Base-by-base conservation (phyloP, 768 basidiomycete species). In the Polyporus arcularius region DNA sequence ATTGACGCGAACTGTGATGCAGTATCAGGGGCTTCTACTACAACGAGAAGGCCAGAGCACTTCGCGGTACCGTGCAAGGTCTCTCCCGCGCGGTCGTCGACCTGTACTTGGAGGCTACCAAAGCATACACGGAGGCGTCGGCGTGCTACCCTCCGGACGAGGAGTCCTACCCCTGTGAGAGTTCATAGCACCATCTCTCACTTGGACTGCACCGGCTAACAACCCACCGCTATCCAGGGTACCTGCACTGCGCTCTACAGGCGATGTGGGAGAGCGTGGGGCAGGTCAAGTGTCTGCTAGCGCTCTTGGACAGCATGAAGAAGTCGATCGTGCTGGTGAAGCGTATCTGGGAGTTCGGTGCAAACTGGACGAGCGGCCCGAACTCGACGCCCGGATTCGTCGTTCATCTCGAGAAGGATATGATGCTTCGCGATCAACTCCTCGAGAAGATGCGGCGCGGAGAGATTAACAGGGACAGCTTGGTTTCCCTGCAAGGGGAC, bases 161-260 rank as follows among this genome's bases (percentile, higher is more conserved):
- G 46, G 63, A 64, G 46, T 38, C n/a, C 4, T 39, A 53, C n/a
- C 11, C 38, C 11, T 61, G 59, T 60, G 38, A 51, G 56, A 30
- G 35, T 9, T 48, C 21, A 7, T 18, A 7, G n/a, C 43, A n/a
- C 3, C 43, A 7, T n/a, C n/a, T 21, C 3, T 21, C n/a, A n/a
- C 21, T 26, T 21, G 21, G 21, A 26, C 21, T 18, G 14, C 46
- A 48, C 14, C 10, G 8, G 12, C 4, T 12, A 31, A 28, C 21
- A 10, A 15, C 28, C 15, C 18, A 15, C 15, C 46, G 14, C 21
- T 3, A 12, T 8, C 8, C 40, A 57, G 56, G 30, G 43, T 32
- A 11, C 15, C 10, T 42, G 30, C 40, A 45, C 26, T 32, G n/a
- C 15, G 58, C 58, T 10, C 48, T 38, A n/a, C 16, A 55, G 16